These are phyloP conservation scores for Arthromyces matolae DNA, from an alignment of 768 basidiomycete species.

Conservation along the genomic window DNA sequence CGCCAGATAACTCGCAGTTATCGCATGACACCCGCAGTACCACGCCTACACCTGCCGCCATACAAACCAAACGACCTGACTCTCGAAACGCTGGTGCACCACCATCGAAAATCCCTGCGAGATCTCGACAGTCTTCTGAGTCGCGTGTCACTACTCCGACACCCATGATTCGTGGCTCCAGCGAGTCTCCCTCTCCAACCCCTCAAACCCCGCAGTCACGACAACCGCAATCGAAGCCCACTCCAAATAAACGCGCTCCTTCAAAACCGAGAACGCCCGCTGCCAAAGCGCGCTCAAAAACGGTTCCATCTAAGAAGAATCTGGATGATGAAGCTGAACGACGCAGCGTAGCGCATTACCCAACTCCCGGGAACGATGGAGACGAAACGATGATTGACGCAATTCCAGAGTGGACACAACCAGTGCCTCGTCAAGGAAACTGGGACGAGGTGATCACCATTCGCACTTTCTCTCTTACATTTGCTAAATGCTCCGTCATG, in stretches of 20 bases:
- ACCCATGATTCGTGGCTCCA: constrained; percentile 30
- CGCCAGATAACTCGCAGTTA: constrained; percentile 11
- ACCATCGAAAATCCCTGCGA: constrained; percentile 40
- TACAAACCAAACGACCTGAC: constrained; percentile 24
- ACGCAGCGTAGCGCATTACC: constrained; percentile 65
- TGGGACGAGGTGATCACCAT: constrained; percentile 69
- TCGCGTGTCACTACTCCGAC: constrained; percentile 40
- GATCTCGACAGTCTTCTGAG: constrained; percentile 42
- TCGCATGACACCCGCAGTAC: constrained; percentile 34
- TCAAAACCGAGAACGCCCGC: constrained; percentile 28
- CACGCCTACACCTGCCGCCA: constrained; percentile 37
- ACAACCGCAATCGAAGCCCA: constrained; percentile 28
- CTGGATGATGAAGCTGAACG: constrained; percentile 43
- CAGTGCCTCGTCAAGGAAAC: constrained; percentile 60
- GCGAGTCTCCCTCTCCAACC: constrained; percentile 35
- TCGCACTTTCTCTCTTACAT: constrained; percentile 5
- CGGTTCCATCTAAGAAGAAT: constrained; percentile 34
- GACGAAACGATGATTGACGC: constrained; percentile 58
- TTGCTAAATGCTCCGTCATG: constrained; percentile 6
- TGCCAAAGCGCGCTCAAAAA: constrained; percentile 37
- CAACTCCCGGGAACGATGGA: constrained; percentile 42
- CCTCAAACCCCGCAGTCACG: constrained; percentile 24
- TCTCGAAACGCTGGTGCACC: constrained; percentile 28
- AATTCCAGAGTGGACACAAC: constrained; percentile 81
- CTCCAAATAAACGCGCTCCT: constrained; percentile 28